phyloP scores from a whole-genome alignment of 2,329 filamentous ascomycete species.

The Fusarium nelsonii region DNA sequence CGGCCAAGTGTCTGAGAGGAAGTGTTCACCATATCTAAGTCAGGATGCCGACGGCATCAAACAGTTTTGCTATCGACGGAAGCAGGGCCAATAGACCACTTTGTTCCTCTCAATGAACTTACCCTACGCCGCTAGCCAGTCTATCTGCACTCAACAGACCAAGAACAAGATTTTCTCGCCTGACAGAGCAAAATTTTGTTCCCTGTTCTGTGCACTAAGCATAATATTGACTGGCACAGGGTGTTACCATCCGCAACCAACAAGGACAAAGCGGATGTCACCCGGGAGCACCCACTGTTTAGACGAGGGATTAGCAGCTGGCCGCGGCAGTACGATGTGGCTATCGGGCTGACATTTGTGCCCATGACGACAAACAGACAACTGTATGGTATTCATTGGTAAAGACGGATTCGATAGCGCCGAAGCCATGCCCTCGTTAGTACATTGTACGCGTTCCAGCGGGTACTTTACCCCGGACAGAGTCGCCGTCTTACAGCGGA shows the following conservation, averaged over 20 bases:
- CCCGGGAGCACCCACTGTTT: constrained; percentile 25
- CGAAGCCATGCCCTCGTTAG: constrained; percentile 9
- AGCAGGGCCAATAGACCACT: neutral
- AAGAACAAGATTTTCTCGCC: constrained; percentile 2
- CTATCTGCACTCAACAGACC: constrained; percentile 4
- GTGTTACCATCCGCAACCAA: constrained; percentile 25
- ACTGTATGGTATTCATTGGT: constrained; percentile 5
- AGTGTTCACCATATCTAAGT: neutral
- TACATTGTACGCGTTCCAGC: constrained; percentile 9
- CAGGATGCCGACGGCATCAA: constrained; percentile 16
- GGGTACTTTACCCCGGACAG: constrained; percentile 30
- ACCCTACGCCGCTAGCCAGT: constrained; percentile 18
- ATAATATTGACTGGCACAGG: constrained; percentile 27
- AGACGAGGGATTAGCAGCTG: constrained; percentile 20
- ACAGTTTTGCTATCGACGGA: neutral
- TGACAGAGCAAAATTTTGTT: constrained; percentile 16
- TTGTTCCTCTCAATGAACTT: neutral
- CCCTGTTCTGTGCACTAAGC: constrained; percentile 24
- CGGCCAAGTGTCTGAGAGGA: too few species aligned
- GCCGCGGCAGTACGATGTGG: constrained; percentile 33
- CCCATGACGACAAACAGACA: constrained; percentile 27
- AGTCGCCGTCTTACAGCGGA: constrained; percentile 27
- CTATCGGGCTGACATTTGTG: constrained; percentile 32
- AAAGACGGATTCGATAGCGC: constrained; percentile 11
- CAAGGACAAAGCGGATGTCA: constrained; percentile 28